phyloP scores from a whole-genome alignment of 805 yeast species.

The Kazachstania africana region DNA sequence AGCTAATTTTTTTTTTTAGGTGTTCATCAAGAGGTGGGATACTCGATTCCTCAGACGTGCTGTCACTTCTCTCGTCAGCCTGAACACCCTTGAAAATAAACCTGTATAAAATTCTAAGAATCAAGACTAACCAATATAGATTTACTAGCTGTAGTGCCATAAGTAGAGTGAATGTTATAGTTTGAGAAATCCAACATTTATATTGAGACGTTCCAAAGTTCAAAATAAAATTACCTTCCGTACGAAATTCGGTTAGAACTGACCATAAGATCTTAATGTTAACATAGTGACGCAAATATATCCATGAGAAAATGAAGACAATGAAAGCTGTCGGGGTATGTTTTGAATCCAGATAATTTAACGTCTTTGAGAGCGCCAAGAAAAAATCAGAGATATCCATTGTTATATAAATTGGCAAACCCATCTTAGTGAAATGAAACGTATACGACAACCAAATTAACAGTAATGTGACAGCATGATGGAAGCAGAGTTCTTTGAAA shows the following conservation, averaged over 20 bases:
- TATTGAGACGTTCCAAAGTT: conserved; percentile 87
- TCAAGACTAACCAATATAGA: conserved; percentile 75
- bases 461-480: conserved; percentile 83
- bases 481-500: conserved; percentile 79
- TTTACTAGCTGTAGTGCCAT: conserved; percentile 78
- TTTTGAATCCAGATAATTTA: conserved; percentile 69
- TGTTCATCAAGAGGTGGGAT: too few species aligned
- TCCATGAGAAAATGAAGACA: conserved; percentile 65
- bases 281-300: conserved; percentile 78
- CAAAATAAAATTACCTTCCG: conserved; percentile 72
- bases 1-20: too few species aligned
- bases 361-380: conserved; percentile 68
- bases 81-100: conserved; percentile 45
- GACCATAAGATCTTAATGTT: conserved; percentile 77
- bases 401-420: conserved; percentile 77
- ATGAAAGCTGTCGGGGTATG: conserved; percentile 53
- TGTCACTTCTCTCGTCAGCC: conserved; percentile 71
- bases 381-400: conserved; percentile 97
- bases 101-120: conserved; percentile 66
- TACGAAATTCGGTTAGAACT: conserved; percentile 73
- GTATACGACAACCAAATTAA: conserved; percentile 80
- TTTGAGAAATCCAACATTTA: conserved; percentile 92
- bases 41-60: conserved; percentile 3
- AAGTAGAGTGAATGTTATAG: conserved; percentile 71
- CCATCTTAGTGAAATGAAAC: conserved; percentile 96